These are phyloP conservation scores for Coemansia sp. DNA, from an alignment of 192 early-diverging fungal genomes.

Conservation along the genomic window DNA sequence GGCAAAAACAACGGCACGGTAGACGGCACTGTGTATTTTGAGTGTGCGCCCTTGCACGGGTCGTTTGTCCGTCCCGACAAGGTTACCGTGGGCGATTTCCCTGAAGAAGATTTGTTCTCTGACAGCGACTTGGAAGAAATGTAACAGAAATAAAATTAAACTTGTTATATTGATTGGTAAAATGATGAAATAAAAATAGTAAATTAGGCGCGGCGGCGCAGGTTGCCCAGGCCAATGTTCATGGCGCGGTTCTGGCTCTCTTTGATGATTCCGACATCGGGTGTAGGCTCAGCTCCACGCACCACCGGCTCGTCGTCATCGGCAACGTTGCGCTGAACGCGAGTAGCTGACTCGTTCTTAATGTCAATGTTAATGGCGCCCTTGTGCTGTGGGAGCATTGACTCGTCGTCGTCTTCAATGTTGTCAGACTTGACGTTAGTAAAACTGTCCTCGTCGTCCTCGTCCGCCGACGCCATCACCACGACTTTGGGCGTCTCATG, in stretches of 20 bases:
- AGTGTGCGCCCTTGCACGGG: constrained; percentile 70
- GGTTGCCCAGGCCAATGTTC: constrained; percentile 49
- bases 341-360: background rate
- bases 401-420: background rate
- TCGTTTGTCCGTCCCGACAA: constrained; percentile 89
- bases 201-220: constrained; percentile 35
- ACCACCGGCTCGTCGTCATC: constrained; percentile 13
- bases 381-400: background rate
- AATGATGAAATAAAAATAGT: constrained; percentile 6
- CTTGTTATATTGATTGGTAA: constrained; percentile 13
- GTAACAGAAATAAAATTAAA: constrained; percentile 13
- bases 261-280: constrained; percentile 37
- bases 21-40: constrained; percentile 76
- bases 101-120: constrained; percentile 78
- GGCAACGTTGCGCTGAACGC: constrained; percentile 24
- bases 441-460: constrained; percentile 45
- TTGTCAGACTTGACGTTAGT: constrained; percentile 2
- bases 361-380: background rate
- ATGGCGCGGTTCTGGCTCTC: constrained; percentile 51
- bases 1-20: constrained; percentile 93
- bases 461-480: constrained; percentile 41
- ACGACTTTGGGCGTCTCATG: constrained; percentile 45
- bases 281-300: constrained; percentile 29
- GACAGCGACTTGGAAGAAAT: constrained; percentile 70
- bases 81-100: constrained; percentile 89